Evolutionary conservation across 768 basidiomycete genomes (phyloP).

Genomic region (Panaeolus cyanescens): DNA sequence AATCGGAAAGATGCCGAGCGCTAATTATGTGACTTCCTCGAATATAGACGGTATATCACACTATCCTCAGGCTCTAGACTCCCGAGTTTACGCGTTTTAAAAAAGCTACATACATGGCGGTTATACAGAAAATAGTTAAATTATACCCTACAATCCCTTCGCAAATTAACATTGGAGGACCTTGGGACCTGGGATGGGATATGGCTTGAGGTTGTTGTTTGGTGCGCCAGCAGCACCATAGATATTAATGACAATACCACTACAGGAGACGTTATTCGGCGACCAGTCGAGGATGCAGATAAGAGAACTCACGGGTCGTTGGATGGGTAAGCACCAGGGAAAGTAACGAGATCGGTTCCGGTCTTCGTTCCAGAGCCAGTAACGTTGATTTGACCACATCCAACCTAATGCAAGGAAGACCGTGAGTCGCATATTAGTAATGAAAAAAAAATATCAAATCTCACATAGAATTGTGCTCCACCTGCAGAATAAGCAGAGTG

Average conservation of each 20-base stretch:
- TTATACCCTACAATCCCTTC: no score
- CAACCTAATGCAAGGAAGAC: conserved; percentile 2
- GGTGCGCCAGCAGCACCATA: conserved; percentile 7
- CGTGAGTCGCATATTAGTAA: neutral
- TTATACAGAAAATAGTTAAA: no score
- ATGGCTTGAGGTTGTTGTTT: conserved; percentile 5
- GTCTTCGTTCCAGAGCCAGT: conserved; percentile 6
- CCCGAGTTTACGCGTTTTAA: no score
- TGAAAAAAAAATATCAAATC: conserved; percentile 38
- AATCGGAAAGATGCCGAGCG: no score
- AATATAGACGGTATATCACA: no score
- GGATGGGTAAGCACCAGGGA: conserved; percentile 13
- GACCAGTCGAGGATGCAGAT: neutral
- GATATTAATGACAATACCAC: conserved; percentile 14
- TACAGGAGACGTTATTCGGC: neutral
- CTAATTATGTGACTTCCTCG: no score
- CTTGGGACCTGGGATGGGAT: conserved; percentile 11
- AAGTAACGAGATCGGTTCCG: conserved; percentile 24
- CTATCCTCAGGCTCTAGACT: no score
- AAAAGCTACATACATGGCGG: no score
- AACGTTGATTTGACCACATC: conserved; percentile 15
- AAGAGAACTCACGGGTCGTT: conserved; percentile 37
- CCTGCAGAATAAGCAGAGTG: conserved; percentile 43
- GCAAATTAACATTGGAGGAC: conserved; percentile 10
- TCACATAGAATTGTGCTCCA: conserved; percentile 76